Conservation (phyloP, 2,329 filamentous ascomycete genomes). For the Talaromyces sp. region DNA sequence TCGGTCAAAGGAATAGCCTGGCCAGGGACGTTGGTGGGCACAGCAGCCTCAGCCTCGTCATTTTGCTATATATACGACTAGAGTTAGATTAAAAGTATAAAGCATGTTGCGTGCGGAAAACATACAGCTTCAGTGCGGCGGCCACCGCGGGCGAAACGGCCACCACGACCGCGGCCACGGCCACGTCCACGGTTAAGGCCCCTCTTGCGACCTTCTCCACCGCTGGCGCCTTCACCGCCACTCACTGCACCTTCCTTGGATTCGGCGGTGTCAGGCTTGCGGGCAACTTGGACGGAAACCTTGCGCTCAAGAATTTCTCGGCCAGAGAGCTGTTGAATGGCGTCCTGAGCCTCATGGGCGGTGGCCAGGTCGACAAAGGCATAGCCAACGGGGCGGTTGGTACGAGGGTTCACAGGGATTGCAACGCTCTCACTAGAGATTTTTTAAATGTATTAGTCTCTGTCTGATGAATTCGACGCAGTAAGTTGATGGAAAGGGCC, state of each 20-base stretch:
- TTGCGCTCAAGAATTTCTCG: constrained; percentile 98
- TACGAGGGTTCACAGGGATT: constrained; percentile 98
- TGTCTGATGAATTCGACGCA: not conserved
- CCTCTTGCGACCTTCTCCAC: constrained; percentile 61
- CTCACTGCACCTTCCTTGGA: constrained; percentile 73
- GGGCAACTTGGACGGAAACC: constrained; percentile 97
- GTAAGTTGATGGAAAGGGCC: not conserved
- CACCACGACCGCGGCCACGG: constrained; percentile 60
- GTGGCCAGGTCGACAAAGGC: constrained; percentile 98
- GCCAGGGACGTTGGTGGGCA: constrained; percentile 39
- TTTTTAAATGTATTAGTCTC: not conserved
- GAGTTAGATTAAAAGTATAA: not conserved
- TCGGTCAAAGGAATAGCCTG: constrained; percentile 60
- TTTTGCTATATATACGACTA: constrained; percentile 20
- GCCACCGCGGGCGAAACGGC: constrained; percentile 64
- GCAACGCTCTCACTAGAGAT: constrained; percentile 87
- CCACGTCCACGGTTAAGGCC: constrained; percentile 59
- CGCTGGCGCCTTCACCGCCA: constrained; percentile 68
- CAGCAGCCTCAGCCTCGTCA: constrained; percentile 41
- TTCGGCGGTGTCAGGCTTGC: constrained; percentile 85
- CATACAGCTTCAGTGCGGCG: constrained; percentile 63
- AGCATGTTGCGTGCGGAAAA: constrained; percentile 18
- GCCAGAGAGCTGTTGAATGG: constrained; percentile 91
- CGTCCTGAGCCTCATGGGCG: constrained; percentile 88
- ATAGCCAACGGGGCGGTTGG: constrained; percentile 96